Percentiles rank a stretch among this genome's conserved stretches.
phyloP scores from a whole-genome alignment of 495 filamentous ascomycete genomes.

The Penicillium arizonense region DNA sequence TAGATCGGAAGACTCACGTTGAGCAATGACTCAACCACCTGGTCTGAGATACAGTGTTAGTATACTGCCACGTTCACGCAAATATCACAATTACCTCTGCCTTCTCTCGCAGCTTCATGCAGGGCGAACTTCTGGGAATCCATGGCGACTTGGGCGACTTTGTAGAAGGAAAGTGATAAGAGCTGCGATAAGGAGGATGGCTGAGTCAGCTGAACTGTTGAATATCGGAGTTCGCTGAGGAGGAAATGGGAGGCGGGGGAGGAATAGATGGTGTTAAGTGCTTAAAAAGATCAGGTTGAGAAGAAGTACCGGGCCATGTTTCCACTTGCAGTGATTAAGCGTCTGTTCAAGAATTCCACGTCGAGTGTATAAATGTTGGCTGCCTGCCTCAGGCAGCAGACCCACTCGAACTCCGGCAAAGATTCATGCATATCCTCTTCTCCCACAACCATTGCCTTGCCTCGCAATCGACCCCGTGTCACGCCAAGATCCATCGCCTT shows the following conservation, averaged over 20 bases:
- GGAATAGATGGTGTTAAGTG: no score
- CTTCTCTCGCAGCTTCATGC: conserved; percentile 86
- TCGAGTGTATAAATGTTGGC: background rate
- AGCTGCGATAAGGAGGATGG: conserved; percentile 29
- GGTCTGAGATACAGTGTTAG: conserved; percentile 39
- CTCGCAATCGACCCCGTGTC: background rate
- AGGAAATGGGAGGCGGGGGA: no score
- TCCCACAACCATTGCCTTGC: conserved; percentile 2
- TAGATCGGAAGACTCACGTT: conserved; percentile 50
- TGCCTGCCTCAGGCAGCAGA: conserved; percentile 26
- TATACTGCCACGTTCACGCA: background rate
- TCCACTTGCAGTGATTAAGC: background rate
- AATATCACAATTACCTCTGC: conserved; percentile 61
- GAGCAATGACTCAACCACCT: conserved; percentile 71
- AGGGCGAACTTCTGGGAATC: conserved; percentile 64
- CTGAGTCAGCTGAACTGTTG: conserved; percentile 5
- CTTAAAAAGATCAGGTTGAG: no score
- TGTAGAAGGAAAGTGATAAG: conserved; percentile 18
- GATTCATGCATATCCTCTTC: conserved; percentile 1
- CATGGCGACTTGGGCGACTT: conserved; percentile 28
- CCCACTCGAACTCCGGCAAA: conserved; percentile 22
- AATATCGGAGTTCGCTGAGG: no score
- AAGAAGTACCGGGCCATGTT: no score
- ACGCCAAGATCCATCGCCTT: background rate
- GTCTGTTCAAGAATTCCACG: no score